A percentile compares a stretch with the other conserved stretches of the same genome.
Evolutionary conservation across 768 basidiomycete species (phyloP).

Genomic region (Pilatotrama ljubarskyi): DNA sequence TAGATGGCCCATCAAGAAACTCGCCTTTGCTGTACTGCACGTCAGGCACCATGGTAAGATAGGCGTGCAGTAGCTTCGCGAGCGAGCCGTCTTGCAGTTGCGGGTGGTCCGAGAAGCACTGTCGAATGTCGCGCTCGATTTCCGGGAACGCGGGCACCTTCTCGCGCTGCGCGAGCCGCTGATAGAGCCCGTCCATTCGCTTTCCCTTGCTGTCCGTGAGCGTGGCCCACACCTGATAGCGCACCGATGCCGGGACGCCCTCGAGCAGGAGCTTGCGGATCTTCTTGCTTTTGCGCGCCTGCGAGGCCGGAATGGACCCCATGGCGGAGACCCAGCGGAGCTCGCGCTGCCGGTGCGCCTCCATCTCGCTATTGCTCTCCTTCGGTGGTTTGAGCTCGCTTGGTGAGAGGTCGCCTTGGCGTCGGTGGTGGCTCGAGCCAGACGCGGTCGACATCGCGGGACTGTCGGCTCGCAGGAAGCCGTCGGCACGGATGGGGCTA

Average conservation of each 20-base stretch:
- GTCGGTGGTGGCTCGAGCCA: constrained; percentile 11
- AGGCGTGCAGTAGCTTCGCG: constrained; percentile 59
- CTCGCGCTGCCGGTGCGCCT: constrained; percentile 76
- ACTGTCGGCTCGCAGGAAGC: constrained; percentile 32
- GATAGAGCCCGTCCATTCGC: constrained; percentile 67
- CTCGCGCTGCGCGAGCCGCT: constrained; percentile 57
- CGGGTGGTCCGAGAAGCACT: constrained; percentile 56
- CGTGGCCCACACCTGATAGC: constrained; percentile 84
- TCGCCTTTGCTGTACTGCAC: constrained; percentile 65
- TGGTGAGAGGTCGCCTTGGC: constrained; percentile 3
- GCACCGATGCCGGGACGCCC: constrained; percentile 78
- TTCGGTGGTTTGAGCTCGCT: neutral
- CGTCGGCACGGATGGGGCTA: constrained; percentile 22
- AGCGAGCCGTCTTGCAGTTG: constrained; percentile 59
- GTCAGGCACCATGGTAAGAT: constrained; percentile 85
- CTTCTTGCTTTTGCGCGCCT: constrained; percentile 79
- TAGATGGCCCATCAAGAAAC: constrained; percentile 4
- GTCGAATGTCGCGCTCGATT: constrained; percentile 60
- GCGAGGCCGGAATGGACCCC: constrained; percentile 53
- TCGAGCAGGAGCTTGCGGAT: constrained; percentile 70
- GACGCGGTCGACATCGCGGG: constrained; percentile 33
- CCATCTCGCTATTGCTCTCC: constrained; percentile 25
- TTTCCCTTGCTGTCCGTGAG: constrained; percentile 76
- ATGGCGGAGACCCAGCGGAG: constrained; percentile 72
- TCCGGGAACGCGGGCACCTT: constrained; percentile 48